A percentile compares a stretch with the other conserved stretches of the same genome.
phyloP scores from a whole-genome alignment of 176 grass and related monocot species.

The Microstegium vimineum region DNA sequence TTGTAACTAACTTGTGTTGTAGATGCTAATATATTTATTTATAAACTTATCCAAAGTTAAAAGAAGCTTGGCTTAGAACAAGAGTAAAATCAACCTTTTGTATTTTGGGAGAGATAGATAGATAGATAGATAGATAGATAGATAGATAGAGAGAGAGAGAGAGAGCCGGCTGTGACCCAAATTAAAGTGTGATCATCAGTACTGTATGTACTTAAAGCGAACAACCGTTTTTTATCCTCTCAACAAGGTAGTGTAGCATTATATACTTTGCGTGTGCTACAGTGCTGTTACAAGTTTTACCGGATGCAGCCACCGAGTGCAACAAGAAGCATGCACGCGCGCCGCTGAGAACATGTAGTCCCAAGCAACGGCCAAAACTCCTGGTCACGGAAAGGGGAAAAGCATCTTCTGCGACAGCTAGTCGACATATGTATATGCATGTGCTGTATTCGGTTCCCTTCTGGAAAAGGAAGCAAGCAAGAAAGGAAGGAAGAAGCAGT shows the following conservation, averaged over 20 bases:
- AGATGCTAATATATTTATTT: too few relatives aligned
- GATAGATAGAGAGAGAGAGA: too few relatives aligned
- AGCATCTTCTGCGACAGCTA: not conserved
- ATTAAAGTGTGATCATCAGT: too few relatives aligned
- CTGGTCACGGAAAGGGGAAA: not conserved
- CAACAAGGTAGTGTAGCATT: not conserved
- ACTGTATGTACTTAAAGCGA: too few relatives aligned
- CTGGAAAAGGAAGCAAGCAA: not conserved
- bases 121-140: too few relatives aligned
- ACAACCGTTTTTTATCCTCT: too few relatives aligned
- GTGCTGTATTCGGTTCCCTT: not conserved
- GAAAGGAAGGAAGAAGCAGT: not conserved
- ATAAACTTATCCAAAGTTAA: too few relatives aligned
- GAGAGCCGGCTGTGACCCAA: too few relatives aligned
- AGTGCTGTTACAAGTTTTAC: not conserved
- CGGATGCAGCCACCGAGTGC: not conserved
- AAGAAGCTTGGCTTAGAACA: too few relatives aligned
- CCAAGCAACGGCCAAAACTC: not conserved
- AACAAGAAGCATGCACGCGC: not conserved
- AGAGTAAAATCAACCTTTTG: too few relatives aligned
- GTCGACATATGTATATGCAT: not conserved
- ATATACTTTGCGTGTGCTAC: not conserved
- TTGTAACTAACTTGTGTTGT: too few relatives aligned
- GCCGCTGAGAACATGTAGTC: not conserved
- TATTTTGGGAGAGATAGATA: too few relatives aligned